A percentile compares a stretch with the other conserved stretches of the same genome.
These are phyloP conservation scores for Tolypocladium paradoxum DNA, from an alignment of 2,329 filamentous ascomycete species.

Conservation along the genomic window DNA sequence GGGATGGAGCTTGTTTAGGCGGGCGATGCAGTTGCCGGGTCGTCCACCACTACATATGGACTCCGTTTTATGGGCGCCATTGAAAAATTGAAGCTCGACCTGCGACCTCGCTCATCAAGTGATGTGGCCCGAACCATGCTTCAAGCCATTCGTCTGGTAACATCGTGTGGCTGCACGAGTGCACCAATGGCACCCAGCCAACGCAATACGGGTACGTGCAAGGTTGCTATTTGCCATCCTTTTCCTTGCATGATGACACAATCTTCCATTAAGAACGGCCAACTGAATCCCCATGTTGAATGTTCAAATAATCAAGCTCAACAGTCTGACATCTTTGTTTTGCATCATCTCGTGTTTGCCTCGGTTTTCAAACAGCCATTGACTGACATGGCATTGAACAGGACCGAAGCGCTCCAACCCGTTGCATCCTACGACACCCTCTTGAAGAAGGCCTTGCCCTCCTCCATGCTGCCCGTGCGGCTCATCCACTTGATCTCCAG, in stretches of 20 bases:
- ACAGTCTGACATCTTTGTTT: constrained; percentile 41
- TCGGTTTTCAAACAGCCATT: neutral
- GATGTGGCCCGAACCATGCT: neutral
- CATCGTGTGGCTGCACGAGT: neutral
- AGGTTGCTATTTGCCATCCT: neutral
- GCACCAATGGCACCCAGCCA: neutral
- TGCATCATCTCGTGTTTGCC: neutral
- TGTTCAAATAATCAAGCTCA: constrained; percentile 49
- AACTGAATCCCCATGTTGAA: constrained; percentile 52
- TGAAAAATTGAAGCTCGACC: neutral
- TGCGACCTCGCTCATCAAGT: neutral
- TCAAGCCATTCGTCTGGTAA: neutral
- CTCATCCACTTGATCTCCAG: constrained; percentile 2
- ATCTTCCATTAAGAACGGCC: constrained; percentile 54
- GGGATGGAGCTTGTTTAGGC: neutral
- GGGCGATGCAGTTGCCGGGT: constrained; percentile 1
- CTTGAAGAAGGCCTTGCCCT: constrained; percentile 7
- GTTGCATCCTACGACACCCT: neutral
- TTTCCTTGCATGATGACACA: constrained; percentile 40
- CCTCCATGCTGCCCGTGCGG: too few species aligned
- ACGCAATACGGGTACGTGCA: neutral
- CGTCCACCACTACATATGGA: neutral
- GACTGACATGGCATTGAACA: constrained; percentile 14
- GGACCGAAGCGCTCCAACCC: neutral
- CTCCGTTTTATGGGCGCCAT: neutral